phyloP scores from a whole-genome alignment of 2,329 filamentous ascomycete genomes.

The Coniella vitis region DNA sequence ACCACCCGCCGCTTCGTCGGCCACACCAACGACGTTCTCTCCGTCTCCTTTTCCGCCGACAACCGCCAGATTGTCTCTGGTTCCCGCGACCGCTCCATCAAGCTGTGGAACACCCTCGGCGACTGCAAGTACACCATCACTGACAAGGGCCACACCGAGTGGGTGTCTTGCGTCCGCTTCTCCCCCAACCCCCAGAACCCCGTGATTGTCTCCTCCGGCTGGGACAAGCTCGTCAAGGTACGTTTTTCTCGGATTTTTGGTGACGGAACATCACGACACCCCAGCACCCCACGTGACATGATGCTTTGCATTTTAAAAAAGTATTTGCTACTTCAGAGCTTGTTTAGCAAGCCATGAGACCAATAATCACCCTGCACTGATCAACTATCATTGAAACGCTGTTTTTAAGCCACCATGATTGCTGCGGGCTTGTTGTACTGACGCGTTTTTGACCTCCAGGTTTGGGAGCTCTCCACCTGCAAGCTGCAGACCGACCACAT shows the following conservation, averaged over 20 bases:
- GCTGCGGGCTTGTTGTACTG: too few species aligned
- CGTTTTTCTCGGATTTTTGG: constrained; percentile 33
- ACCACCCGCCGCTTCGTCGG: constrained; percentile 98
- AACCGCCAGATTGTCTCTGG: constrained; percentile 99
- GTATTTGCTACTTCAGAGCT: constrained; percentile 99
- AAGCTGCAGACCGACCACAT: constrained; percentile 99
- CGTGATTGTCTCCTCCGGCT: constrained; percentile 95
- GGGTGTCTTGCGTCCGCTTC: constrained; percentile 99
- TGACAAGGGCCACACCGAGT: constrained; percentile 99
- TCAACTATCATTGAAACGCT: constrained; percentile 27
- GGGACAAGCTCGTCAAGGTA: constrained; percentile 99
- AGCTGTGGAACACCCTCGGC: constrained; percentile 99
- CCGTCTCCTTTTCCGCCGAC: constrained; percentile 99
- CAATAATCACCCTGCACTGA: constrained; percentile 89
- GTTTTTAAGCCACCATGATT: neutral
- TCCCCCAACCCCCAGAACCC: constrained; percentile 99
- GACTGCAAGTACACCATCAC: constrained; percentile 99
- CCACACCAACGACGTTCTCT: constrained; percentile 99
- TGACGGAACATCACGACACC: constrained; percentile 27
- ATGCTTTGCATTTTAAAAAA: constrained; percentile 80
- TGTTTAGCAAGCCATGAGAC: constrained; percentile 82
- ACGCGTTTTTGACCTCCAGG: constrained; percentile 48
- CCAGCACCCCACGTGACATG: constrained; percentile 45
- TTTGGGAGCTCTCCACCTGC: constrained; percentile 99
- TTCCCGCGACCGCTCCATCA: constrained; percentile 97